Base-by-base conservation (phyloP, 768 basidiomycete genomes). In the Grammothele lineata region DNA sequence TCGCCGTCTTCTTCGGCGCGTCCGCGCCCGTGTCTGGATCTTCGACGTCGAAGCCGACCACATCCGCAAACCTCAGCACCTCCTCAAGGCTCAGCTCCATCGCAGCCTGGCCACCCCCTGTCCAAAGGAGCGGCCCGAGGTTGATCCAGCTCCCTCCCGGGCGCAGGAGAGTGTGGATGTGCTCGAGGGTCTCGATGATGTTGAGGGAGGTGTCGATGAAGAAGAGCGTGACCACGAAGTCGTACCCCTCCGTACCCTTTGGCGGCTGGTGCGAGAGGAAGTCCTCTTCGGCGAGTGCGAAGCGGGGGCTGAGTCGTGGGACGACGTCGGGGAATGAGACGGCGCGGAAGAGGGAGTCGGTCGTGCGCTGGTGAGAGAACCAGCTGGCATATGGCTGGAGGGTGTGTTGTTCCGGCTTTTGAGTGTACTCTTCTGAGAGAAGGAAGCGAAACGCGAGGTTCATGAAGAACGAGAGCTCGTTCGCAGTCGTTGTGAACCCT, bases 101-200 rank as follows among this genome's bases (percentile, higher is more conserved):
- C 49, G 73, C 72, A 7, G 80, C 71, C 53, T 75, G 70, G 1
- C 66, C 78, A 8, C 79, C 78, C 3, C 71, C 69, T 1, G 77
- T 76, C 80, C 81, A 84, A 3, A 86, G 67, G 17, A 86, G 64
- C 7, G 83, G 85, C 1, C 84, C 85, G 4, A 84, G 67, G 58
- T 87, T 87, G 58, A 86, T 76, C 85, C 84, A 87, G 8, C 62
- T 69, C 2, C 84, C 85, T 4, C 82, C 81, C 0, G 81, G 79
- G 26, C 70, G 70, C 14, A 87, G 71, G 18, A 84, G 70, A 11
- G 50, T 33, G 57, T 77, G 70, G 32, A 87, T 83, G 23, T 81
- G 78, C 45, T 74, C 69, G 46, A 86, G 67, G 12, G 66, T 65
- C 35, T 62, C 46, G 43, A 69, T 59, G 18, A 61, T 59, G 55